These are phyloP conservation scores for Fusarium brevicatenulatum DNA, from an alignment of 2,329 filamentous ascomycete genomes.

Conservation along the genomic window DNA sequence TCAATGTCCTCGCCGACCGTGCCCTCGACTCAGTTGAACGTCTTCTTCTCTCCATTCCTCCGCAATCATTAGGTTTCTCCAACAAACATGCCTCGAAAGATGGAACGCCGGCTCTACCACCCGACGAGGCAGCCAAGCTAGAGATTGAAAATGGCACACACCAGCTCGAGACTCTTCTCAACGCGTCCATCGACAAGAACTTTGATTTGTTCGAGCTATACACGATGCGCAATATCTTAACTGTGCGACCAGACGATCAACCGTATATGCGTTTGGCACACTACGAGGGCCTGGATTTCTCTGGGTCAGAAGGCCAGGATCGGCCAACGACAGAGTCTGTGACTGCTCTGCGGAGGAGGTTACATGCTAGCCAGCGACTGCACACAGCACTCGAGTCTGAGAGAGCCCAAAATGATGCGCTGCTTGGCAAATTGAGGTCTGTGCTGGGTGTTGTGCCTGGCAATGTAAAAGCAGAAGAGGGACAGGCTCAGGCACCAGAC, in stretches of 20 bases:
- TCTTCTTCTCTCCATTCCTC: constrained; percentile 78
- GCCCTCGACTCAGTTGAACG: constrained; percentile 89
- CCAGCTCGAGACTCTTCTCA: constrained; percentile 83
- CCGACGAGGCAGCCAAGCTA: constrained; percentile 56
- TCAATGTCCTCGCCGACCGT: constrained; percentile 92
- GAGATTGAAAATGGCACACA: constrained; percentile 92
- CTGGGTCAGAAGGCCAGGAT: constrained; percentile 30
- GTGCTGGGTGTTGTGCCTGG: constrained; percentile 49
- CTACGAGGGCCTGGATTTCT: constrained; percentile 76
- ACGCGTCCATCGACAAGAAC: constrained; percentile 83
- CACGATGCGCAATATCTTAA: constrained; percentile 85
- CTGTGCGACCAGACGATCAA: constrained; percentile 73
- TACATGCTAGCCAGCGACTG: constrained; percentile 82
- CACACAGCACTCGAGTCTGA: constrained; percentile 76
- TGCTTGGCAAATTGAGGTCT: constrained; percentile 71
- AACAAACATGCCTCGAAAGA: constrained; percentile 54
- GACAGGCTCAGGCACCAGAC: constrained; percentile 12
- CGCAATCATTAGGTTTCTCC: constrained; percentile 83
- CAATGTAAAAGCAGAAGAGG: constrained; percentile 42
- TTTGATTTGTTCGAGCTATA: constrained; percentile 92
- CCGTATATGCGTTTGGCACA: constrained; percentile 85
- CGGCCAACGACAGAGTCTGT: constrained; percentile 74
- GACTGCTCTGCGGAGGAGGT: constrained; percentile 74
- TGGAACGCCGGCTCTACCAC: constrained; percentile 48
- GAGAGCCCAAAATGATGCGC: constrained; percentile 74